Conservation (phyloP, 2,329 filamentous ascomycete species). For the Penicillium decumbens region DNA sequence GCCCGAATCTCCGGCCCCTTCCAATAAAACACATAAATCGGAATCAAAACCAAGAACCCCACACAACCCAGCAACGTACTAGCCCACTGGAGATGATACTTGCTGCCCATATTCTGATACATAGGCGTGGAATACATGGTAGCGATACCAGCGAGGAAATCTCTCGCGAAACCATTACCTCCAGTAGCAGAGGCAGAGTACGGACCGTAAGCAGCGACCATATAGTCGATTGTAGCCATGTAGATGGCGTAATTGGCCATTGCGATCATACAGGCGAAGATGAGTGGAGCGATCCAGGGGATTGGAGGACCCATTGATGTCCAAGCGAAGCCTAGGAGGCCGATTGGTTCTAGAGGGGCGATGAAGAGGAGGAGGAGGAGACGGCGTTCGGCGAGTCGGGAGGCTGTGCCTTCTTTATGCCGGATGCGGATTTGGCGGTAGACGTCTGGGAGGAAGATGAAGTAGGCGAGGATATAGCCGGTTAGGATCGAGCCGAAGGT, state of each 20-base stretch:
- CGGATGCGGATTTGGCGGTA: constrained; percentile 38
- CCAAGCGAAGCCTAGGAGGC: constrained; percentile 67
- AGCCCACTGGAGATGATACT: constrained; percentile 49
- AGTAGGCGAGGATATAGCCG: constrained; percentile 60
- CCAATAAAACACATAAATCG: constrained; percentile 55
- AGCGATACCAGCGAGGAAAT: constrained; percentile 68
- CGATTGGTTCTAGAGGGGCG: constrained; percentile 50
- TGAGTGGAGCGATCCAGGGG: constrained; percentile 64
- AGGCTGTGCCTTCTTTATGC: constrained; percentile 42
- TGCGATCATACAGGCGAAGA: constrained; percentile 62
- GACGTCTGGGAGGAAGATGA: constrained; percentile 55
- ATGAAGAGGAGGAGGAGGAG: constrained; percentile 62
- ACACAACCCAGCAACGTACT: constrained; percentile 52
- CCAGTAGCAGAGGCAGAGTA: constrained; percentile 72
- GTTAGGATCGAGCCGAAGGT: constrained; percentile 62
- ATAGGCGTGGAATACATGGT: constrained; percentile 64
- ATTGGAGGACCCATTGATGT: constrained; percentile 59
- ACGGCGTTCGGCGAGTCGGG: constrained; percentile 58
- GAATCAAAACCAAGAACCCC: constrained; percentile 49
- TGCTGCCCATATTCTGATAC: constrained; percentile 48
- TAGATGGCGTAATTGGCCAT: constrained; percentile 72
- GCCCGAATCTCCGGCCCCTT: constrained; percentile 52
- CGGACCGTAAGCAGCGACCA: constrained; percentile 68
- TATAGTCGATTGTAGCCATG: constrained; percentile 74
- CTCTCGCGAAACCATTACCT: constrained; percentile 69